Percentiles rank a stretch among this genome's conserved stretches.
These are phyloP conservation scores for Pittosporum tobira DNA, from an alignment of 129 eudicot species.

Conservation along the genomic window DNA sequence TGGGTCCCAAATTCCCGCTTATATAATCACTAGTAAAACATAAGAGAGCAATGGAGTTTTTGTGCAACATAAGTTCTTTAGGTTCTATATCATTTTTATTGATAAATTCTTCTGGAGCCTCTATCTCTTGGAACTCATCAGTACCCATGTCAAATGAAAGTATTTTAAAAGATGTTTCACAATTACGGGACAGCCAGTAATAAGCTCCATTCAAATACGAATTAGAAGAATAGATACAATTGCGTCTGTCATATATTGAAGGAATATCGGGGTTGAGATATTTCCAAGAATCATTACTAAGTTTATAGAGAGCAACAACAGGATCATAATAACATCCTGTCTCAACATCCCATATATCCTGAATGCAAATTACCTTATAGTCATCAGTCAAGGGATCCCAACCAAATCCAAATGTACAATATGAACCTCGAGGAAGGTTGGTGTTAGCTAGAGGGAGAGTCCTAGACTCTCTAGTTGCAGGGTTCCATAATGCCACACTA, in stretches of 20 bases:
- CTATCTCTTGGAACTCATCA: constrained; percentile 11
- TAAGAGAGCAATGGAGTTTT: constrained; percentile 13
- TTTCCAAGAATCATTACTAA: constrained; percentile 19
- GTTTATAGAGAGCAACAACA: constrained; percentile 10
- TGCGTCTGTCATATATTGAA: neutral
- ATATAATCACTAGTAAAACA: neutral
- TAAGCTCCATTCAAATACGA: constrained; percentile 16
- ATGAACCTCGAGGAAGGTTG: neutral
- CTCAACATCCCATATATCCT: neutral
- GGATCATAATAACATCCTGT: neutral
- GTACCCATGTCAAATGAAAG: constrained; percentile 12
- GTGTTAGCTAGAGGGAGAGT: neutral
- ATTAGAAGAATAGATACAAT: neutral
- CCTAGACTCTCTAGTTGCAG: constrained; percentile 4
- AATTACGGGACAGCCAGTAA: constrained; percentile 3
- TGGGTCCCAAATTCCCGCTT: neutral
- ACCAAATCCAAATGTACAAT: neutral
- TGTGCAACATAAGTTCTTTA: neutral
- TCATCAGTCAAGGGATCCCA: neutral
- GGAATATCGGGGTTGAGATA: neutral
- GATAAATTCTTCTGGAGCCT: constrained; percentile 6
- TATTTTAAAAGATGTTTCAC: neutral
- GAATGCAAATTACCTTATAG: neutral
- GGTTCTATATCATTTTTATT: neutral
- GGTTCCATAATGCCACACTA: constrained; percentile 6